A percentile compares a stretch with the other conserved stretches of the same genome.
phyloP scores from a whole-genome alignment of 768 basidiomycete genomes.

The Tephrocybe sp. region DNA sequence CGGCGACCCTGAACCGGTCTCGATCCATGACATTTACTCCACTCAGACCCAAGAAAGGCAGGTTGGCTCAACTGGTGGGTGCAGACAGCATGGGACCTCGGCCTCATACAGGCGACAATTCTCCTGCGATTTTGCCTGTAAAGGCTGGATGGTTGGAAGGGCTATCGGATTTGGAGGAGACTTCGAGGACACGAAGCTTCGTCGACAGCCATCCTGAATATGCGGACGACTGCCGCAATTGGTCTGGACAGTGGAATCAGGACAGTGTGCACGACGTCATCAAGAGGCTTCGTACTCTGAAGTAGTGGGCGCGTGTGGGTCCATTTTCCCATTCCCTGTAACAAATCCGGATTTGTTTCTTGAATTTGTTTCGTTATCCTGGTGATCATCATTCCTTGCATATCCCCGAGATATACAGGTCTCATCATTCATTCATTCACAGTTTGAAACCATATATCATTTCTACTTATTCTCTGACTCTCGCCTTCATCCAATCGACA shows the following conservation, averaged over 20 bases:
- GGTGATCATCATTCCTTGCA: neutral
- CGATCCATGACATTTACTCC: conserved; percentile 18
- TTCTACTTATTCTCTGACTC: too few species aligned
- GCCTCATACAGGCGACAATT: neutral
- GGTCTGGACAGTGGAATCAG: conserved; percentile 18
- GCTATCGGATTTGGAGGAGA: conserved; percentile 2
- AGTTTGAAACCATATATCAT: neutral
- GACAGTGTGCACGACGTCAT: conserved; percentile 14
- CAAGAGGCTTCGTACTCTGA: conserved; percentile 11
- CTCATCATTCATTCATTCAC: neutral
- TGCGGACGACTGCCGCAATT: conserved; percentile 8
- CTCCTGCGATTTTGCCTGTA: conserved; percentile 3
- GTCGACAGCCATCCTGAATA: conserved; percentile 11
- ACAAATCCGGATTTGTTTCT: neutral
- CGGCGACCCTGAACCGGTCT: conserved; percentile 19
- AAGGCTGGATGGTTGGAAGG: conserved; percentile 13
- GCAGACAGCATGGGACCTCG: neutral
- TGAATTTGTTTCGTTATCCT: neutral
- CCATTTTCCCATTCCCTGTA: too few species aligned
- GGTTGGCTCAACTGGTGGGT: conserved; percentile 4
- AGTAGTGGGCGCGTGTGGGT: neutral
- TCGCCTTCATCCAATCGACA: too few species aligned
- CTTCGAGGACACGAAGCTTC: conserved; percentile 3
- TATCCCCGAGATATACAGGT: neutral
- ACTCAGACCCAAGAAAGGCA: conserved; percentile 9